Evolutionary conservation across 2,329 filamentous ascomycete genomes (phyloP).

Genomic region (Stachybotrys chlorohalonatus): DNA sequence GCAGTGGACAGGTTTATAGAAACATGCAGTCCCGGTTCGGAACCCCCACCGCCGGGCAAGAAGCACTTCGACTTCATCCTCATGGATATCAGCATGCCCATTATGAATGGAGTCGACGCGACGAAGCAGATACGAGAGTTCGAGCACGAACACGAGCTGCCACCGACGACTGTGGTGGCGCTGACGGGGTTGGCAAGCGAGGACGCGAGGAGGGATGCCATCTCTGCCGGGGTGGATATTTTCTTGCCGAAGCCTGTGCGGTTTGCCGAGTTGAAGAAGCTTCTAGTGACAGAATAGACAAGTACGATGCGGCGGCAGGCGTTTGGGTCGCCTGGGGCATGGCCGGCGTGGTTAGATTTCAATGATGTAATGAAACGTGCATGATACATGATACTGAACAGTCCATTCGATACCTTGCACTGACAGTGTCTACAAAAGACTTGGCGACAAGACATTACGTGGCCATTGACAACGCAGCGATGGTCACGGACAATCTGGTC

Average conservation of each 20-base stretch:
- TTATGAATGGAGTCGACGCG: slow-evolving; percentile 41
- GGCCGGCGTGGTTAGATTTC: too few species aligned
- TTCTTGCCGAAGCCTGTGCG: slow-evolving; percentile 43
- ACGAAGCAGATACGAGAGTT: slow-evolving; percentile 39
- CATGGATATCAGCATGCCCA: slow-evolving; percentile 47
- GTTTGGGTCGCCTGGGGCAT: too few species aligned
- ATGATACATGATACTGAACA: too few species aligned
- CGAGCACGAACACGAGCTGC: slow-evolving; percentile 30
- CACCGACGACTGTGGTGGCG: slow-evolving; percentile 38
- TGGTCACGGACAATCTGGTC: too few species aligned
- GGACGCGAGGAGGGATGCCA: slow-evolving; percentile 38
- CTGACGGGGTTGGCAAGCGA: slow-evolving; percentile 42
- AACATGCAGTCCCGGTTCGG: slow-evolving; percentile 3
- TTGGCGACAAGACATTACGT: too few species aligned
- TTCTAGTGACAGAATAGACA: slow-evolving; percentile 10
- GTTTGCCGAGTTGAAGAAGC: slow-evolving; percentile 30
- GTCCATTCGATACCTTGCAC: too few species aligned
- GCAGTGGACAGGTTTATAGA: slow-evolving; percentile 34
- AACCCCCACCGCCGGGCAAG: neutral
- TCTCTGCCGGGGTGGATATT: slow-evolving; percentile 37
- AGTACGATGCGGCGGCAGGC: neutral
- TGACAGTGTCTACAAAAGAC: too few species aligned
- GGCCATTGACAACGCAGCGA: too few species aligned
- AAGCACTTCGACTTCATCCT: slow-evolving; percentile 24
- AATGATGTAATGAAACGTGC: too few species aligned